Percentiles rank a stretch among this genome's conserved stretches.
Evolutionary conservation across 2,329 filamentous ascomycete species (phyloP).

Genomic region (Neocatenulostroma microsporum): DNA sequence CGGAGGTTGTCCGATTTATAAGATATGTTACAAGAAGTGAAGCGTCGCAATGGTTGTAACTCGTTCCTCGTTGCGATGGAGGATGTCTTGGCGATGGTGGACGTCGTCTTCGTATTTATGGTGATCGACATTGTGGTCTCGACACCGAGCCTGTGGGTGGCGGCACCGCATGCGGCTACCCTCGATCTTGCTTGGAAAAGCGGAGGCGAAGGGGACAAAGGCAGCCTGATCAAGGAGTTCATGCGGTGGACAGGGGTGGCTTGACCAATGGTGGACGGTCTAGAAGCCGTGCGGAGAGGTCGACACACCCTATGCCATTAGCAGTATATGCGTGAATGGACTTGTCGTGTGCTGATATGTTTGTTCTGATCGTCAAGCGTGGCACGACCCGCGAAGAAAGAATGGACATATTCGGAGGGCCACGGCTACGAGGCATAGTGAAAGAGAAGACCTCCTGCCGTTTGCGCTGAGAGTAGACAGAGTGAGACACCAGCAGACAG

Average conservation of each 20-base stretch:
- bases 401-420: too few species aligned
- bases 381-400: too few species aligned
- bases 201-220: constrained; percentile 11
- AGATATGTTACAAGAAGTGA: too few species aligned
- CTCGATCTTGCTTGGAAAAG: constrained; percentile 8
- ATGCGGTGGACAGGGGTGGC: constrained; percentile 1
- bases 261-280: not conserved
- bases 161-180: constrained; percentile 15
- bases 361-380: too few species aligned
- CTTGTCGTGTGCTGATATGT: too few species aligned
- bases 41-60: too few species aligned
- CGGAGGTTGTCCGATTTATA: too few species aligned
- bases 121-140: too few species aligned
- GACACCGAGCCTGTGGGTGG: constrained; percentile 1
- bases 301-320: not conserved
- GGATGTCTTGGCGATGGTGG: too few species aligned
- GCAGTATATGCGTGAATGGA: too few species aligned
- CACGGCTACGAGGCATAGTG: not conserved
- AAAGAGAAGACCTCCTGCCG: not conserved
- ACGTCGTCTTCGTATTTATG: constrained; percentile 7
- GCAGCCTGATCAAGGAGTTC: not conserved
- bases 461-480: not conserved
- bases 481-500: not conserved
- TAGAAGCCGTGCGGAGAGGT: constrained; percentile 3
- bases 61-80: too few species aligned